Evolutionary conservation across 2,329 filamentous ascomycete genomes (phyloP).

Genomic region (Phyllosticta citrichinensis): DNA sequence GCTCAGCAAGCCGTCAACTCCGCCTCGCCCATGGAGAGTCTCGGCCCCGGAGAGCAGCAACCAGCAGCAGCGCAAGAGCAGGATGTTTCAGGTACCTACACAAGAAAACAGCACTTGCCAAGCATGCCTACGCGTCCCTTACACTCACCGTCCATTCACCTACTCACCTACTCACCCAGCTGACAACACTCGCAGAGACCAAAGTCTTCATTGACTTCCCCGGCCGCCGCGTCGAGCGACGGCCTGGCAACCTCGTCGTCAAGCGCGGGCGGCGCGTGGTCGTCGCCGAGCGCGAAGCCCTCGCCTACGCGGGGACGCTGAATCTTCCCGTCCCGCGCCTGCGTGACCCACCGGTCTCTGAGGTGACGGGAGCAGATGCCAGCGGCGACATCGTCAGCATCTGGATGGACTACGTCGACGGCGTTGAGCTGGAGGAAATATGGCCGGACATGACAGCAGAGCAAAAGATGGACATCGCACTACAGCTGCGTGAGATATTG

Average conservation of each 20-base stretch:
- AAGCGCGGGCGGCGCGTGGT: background rate
- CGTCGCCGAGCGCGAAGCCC: background rate
- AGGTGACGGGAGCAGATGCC: too few species aligned
- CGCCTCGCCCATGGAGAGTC: too few species aligned
- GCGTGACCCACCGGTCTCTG: background rate
- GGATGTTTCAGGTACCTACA: too few species aligned
- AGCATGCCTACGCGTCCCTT: too few species aligned
- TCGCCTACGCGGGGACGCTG: background rate
- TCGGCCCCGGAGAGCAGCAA: too few species aligned
- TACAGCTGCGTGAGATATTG: slow-evolving; percentile 11
- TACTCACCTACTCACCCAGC: background rate
- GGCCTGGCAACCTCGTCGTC: background rate
- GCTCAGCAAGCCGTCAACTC: too few species aligned
- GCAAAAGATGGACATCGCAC: slow-evolving; percentile 10
- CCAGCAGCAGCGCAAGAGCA: too few species aligned
- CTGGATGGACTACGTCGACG: slow-evolving; percentile 12
- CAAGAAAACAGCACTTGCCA: too few species aligned
- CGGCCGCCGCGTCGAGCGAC: background rate
- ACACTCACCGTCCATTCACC: too few species aligned
- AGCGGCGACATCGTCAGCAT: background rate
- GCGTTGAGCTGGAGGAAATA: slow-evolving; percentile 7
- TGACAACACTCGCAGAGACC: too few species aligned
- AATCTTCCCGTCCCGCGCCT: background rate
- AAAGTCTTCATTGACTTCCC: background rate
- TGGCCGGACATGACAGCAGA: slow-evolving; percentile 10